These are phyloP conservation scores for Conticribra guillardii DNA, from an alignment of 108 stramenopile genomes.

Conservation along the genomic window DNA sequence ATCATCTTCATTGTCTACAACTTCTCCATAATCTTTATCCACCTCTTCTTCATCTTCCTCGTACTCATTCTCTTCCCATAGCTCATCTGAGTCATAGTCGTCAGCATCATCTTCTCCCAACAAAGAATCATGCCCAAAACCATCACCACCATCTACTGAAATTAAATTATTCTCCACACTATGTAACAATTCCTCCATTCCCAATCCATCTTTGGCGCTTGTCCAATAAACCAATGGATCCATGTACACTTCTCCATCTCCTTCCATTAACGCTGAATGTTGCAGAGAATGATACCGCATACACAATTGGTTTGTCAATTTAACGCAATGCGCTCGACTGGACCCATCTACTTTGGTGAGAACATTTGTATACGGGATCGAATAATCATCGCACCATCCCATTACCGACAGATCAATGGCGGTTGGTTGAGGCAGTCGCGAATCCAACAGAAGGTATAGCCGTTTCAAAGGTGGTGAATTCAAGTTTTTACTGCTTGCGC, in stretches of 20 bases:
- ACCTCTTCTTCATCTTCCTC: constrained; percentile 12
- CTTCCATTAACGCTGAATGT: constrained; percentile 5
- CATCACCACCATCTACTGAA: constrained; percentile 8
- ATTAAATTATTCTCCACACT: constrained; percentile 37
- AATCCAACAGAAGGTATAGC: constrained; percentile 77
- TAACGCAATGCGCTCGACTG: constrained; percentile 51
- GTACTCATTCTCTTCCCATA: neutral
- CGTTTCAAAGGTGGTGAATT: constrained; percentile 54
- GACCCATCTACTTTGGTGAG: constrained; percentile 86
- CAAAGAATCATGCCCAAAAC: neutral
- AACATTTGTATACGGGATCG: constrained; percentile 73
- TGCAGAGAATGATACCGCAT: constrained; percentile 63
- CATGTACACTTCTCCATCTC: constrained; percentile 33
- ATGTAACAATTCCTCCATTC: constrained; percentile 47
- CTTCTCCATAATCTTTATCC: neutral
- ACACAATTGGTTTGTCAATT: constrained; percentile 76
- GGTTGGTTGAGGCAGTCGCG: constrained; percentile 53
- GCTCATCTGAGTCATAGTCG: neutral
- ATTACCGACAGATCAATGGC: constrained; percentile 71
- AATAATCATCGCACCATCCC: constrained; percentile 86
- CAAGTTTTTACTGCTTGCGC: neutral
- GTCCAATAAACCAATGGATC: constrained; percentile 56
- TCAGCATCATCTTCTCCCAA: constrained; percentile 14
- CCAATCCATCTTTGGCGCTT: constrained; percentile 50
- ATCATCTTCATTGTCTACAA: neutral